Evolutionary conservation across 306 rosid species (phyloP).

Genomic region (Trifolium repens): DNA sequence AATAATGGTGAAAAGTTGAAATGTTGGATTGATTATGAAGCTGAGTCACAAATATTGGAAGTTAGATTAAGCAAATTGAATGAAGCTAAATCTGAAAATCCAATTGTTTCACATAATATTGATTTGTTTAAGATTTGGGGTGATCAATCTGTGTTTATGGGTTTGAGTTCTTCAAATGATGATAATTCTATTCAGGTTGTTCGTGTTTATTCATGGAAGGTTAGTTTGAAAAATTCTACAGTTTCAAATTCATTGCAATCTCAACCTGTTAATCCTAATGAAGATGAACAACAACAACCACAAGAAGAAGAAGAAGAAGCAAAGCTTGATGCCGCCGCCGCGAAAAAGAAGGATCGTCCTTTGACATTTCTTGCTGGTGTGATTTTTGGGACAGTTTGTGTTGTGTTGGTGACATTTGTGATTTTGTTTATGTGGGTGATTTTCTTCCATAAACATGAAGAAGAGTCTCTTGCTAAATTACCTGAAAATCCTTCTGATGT

Average conservation of each 20-base stretch:
- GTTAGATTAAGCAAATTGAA: constrained; percentile 55
- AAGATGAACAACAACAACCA: no score
- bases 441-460: constrained; percentile 41
- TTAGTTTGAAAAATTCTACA: constrained; percentile 42
- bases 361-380: constrained; percentile 61
- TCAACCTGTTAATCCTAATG: constrained; percentile 54
- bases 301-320: no score
- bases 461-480: constrained; percentile 43
- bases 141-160: constrained; percentile 50
- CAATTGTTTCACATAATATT: constrained; percentile 48
- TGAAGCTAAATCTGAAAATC: constrained; percentile 53
- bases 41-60: constrained; percentile 52
- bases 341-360: constrained; percentile 19
- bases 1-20: constrained; percentile 52
- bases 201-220: constrained; percentile 64
- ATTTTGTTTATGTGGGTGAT: constrained; percentile 69
- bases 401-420: constrained; percentile 60
- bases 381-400: constrained; percentile 65
- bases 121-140: constrained; percentile 63
- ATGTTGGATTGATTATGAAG: constrained; percentile 75
- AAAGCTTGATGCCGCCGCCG: background rate
- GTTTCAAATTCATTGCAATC: constrained; percentile 53
- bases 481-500: constrained; percentile 45
- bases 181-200: constrained; percentile 50
- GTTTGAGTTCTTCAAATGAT: constrained; percentile 58